A percentile compares a stretch with the other conserved stretches of the same genome.
These are phyloP conservation scores for Carex cristatella DNA, from an alignment of 176 grass and related monocot species.

Conservation along the genomic window DNA sequence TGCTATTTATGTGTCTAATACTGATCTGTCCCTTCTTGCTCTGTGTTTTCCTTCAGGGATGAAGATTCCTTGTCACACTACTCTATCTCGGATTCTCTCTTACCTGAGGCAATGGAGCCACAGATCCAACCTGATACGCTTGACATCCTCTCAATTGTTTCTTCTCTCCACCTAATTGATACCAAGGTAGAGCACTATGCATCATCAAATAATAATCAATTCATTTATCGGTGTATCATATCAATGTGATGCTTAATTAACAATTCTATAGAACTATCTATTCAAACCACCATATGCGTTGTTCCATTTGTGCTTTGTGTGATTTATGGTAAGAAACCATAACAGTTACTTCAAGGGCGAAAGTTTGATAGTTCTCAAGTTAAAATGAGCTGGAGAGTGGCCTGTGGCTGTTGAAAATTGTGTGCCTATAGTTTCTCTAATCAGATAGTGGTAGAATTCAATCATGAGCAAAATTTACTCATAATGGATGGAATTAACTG, in stretches of 20 bases:
- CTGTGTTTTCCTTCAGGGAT: neutral
- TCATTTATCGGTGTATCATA: neutral
- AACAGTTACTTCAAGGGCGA: neutral
- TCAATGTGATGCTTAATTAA: neutral
- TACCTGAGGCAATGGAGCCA: neutral
- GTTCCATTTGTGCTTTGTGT: neutral
- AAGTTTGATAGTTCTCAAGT: neutral
- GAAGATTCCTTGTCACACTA: neutral
- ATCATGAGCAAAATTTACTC: neutral
- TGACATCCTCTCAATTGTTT: conserved; percentile 8
- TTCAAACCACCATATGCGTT: neutral
- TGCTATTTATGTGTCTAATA: conserved; percentile 7
- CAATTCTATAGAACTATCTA: neutral
- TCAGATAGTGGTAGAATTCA: neutral
- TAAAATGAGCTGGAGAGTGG: neutral
- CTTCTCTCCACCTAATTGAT: conserved; percentile 16
- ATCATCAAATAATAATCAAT: neutral
- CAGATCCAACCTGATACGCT: conserved; percentile 1
- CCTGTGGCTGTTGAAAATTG: neutral
- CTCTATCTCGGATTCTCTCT: conserved; percentile 4
- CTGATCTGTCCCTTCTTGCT: neutral
- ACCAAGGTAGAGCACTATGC: conserved; percentile 9
- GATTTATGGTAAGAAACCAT: too few relatives aligned
- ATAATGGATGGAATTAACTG: neutral
- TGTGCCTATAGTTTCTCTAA: neutral